Percentiles rank a stretch among this genome's conserved stretches.
Conservation (phyloP, 805 yeast species). For the Metschnikowia continentalis region DNA sequence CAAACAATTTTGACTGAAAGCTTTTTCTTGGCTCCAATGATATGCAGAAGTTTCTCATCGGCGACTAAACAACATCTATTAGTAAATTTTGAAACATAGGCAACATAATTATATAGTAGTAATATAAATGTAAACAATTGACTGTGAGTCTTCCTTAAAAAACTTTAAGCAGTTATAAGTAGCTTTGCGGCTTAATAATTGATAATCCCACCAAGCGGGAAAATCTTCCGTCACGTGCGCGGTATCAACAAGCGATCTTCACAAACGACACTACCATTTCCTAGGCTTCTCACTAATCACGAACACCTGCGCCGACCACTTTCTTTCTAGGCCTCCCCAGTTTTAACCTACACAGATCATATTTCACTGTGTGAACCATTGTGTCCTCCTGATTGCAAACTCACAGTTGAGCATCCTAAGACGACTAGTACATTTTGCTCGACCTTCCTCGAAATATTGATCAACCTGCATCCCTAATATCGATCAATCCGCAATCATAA, state of each 20-base stretch:
- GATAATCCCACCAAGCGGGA: background rate
- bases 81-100: background rate
- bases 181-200: background rate
- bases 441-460: background rate
- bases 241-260: slow-evolving; percentile 3
- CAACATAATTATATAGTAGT: background rate
- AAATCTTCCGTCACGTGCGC: slow-evolving; percentile 2
- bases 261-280: background rate
- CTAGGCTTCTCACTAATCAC: slow-evolving; percentile 1
- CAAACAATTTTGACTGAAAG: slow-evolving; percentile 6
- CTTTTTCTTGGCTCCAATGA: background rate
- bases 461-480: background rate
- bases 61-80: background rate
- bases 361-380: background rate
- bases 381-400: background rate
- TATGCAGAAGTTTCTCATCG: background rate
- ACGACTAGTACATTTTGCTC: background rate
- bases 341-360: background rate
- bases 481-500: background rate
- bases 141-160: background rate
- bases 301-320: background rate
- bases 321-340: background rate
- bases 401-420: background rate
- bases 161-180: background rate
- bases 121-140: background rate